phyloP scores from a whole-genome alignment of 2,329 filamentous ascomycete genomes.

The Aureobasidium melanogenum region DNA sequence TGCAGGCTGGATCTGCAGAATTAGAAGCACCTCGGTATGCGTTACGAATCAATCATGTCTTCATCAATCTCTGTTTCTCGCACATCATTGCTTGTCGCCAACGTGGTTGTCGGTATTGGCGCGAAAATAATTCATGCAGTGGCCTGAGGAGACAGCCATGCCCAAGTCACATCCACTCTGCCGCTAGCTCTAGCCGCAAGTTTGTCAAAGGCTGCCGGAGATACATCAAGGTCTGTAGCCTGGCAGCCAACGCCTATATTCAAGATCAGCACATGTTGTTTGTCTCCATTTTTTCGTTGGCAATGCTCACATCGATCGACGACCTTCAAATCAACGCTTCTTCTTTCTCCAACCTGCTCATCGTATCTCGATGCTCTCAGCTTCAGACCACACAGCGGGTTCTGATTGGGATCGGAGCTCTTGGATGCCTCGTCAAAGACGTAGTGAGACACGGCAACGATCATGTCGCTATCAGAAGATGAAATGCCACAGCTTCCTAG shows the following conservation, averaged over 20 bases:
- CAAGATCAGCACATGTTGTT: background rate
- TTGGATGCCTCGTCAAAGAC: conserved; percentile 50
- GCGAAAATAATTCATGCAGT: background rate
- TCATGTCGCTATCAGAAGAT: conserved; percentile 45
- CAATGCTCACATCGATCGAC: conserved; percentile 53
- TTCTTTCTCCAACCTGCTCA: conserved; percentile 35
- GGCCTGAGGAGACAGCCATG: conserved; percentile 20
- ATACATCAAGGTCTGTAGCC: conserved; percentile 42
- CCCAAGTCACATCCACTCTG: conserved; percentile 25
- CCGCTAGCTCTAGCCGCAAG: conserved; percentile 30
- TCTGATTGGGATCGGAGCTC: conserved; percentile 46
- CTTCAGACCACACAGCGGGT: conserved; percentile 57
- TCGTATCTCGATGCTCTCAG: conserved; percentile 51
- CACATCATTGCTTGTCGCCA: background rate
- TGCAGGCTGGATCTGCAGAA: background rate
- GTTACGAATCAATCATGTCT: background rate
- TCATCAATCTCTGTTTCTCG: background rate
- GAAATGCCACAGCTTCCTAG: conserved; percentile 62
- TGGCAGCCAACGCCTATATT: conserved; percentile 30
- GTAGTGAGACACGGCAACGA: conserved; percentile 59
- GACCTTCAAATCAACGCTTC: conserved; percentile 53
- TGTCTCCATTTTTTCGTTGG: background rate
- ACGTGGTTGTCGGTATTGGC: background rate
- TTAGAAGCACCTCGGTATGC: background rate
- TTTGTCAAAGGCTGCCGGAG: conserved; percentile 37